Percentiles rank a stretch among this genome's conserved stretches.
Evolutionary conservation across 805 yeast genomes (phyloP).

Genomic region (Jamesozyma jinghongensis): DNA sequence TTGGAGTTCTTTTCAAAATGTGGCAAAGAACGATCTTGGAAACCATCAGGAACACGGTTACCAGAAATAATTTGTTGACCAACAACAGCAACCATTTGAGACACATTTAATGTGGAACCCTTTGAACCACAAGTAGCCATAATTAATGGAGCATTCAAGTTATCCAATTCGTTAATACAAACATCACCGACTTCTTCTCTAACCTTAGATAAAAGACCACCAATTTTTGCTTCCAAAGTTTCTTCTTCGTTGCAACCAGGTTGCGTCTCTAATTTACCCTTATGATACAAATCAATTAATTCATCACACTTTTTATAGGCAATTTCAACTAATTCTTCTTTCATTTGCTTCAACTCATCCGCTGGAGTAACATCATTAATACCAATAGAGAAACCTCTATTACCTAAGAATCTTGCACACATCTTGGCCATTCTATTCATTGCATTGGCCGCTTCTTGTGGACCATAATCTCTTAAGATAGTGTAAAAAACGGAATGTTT

Average conservation of each 20-base stretch:
- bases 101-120: slow-evolving; percentile 95
- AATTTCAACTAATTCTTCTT: slow-evolving; percentile 80
- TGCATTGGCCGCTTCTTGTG: slow-evolving; percentile 87
- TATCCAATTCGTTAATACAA: slow-evolving; percentile 84
- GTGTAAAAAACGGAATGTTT: slow-evolving; percentile 95
- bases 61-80: slow-evolving; percentile 99
- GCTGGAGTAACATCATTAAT: slow-evolving; percentile 97
- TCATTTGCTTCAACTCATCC: slow-evolving; percentile 56
- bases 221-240: slow-evolving; percentile 94
- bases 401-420: slow-evolving; percentile 91
- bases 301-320: slow-evolving; percentile 91
- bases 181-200: slow-evolving; percentile 99
- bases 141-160: slow-evolving; percentile 88
- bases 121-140: slow-evolving; percentile 99
- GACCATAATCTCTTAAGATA: slow-evolving; percentile 91
- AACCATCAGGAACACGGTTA: slow-evolving; percentile 99
- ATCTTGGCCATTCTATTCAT: slow-evolving; percentile 99
- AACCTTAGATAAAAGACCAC: slow-evolving; percentile 91
- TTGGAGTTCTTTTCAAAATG: slow-evolving; percentile 94
- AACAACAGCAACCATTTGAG: slow-evolving; percentile 99
- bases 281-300: slow-evolving; percentile 63
- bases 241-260: slow-evolving; percentile 99
- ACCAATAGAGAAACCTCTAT: slow-evolving; percentile 95
- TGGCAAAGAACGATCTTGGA: slow-evolving; percentile 96
- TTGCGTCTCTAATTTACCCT: slow-evolving; percentile 91